Conservation (phyloP, 768 basidiomycete genomes). For the Macrolepiota fuliginosa region DNA sequence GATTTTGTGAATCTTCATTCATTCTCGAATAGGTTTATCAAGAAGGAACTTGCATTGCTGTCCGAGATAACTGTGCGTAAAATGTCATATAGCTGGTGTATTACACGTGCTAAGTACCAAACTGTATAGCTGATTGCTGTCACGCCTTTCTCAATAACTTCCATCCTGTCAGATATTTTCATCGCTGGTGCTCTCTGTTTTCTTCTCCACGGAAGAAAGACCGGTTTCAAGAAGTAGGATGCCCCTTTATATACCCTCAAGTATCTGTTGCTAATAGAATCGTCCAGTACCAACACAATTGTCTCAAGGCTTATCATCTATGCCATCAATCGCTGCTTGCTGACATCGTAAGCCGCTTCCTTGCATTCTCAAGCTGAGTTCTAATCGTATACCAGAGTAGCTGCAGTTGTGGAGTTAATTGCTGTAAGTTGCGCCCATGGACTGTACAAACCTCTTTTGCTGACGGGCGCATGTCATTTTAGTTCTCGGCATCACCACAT, state of each 20-base stretch:
- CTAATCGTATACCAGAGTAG: slow-evolving; percentile 22
- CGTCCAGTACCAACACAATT: slow-evolving; percentile 36
- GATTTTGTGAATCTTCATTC: background rate
- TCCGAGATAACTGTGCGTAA: slow-evolving; percentile 31
- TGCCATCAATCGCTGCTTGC: slow-evolving; percentile 47
- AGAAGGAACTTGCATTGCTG: slow-evolving; percentile 29
- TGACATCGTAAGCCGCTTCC: slow-evolving; percentile 38
- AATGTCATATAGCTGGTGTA: background rate
- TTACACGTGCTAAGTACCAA: background rate
- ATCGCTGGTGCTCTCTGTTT: slow-evolving; percentile 41
- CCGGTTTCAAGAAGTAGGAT: slow-evolving; percentile 30
- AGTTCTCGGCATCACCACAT: slow-evolving; percentile 29
- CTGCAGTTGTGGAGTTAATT: slow-evolving; percentile 37
- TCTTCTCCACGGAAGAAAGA: slow-evolving; percentile 38
- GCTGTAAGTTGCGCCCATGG: slow-evolving; percentile 23
- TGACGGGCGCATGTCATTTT: background rate
- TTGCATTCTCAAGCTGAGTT: background rate
- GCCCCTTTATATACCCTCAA: background rate
- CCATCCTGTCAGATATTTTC: slow-evolving; percentile 43
- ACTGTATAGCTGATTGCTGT: slow-evolving; percentile 34
- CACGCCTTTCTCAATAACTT: slow-evolving; percentile 41
- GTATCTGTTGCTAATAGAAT: background rate
- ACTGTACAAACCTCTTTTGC: background rate
- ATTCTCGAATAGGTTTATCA: slow-evolving; percentile 30
- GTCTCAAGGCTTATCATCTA: slow-evolving; percentile 44